These are phyloP conservation scores for Yamadazyma friedrichii DNA, from an alignment of 1,139 yeast species.

Conservation along the genomic window DNA sequence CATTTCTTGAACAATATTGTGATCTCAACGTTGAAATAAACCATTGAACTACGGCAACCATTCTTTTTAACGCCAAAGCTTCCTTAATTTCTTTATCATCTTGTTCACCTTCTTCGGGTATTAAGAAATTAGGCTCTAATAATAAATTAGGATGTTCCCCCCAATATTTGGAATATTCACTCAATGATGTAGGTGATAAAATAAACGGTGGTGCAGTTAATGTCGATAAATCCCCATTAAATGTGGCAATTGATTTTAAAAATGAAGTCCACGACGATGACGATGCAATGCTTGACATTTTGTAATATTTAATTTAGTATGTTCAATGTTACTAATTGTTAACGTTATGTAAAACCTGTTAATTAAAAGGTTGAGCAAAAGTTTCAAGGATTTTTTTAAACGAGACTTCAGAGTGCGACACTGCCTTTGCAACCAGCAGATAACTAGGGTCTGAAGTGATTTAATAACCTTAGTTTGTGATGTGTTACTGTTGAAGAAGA, in stretches of 20 bases:
- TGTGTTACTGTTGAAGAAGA: too few species aligned
- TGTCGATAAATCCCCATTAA: slow-evolving; percentile 91
- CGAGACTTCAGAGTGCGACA: slow-evolving; percentile 3
- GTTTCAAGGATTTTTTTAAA: slow-evolving; percentile 1
- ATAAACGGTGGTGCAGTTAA: slow-evolving; percentile 98
- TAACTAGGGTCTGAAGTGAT: too few species aligned
- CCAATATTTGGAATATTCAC: slow-evolving; percentile 92
- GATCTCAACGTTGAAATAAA: slow-evolving; percentile 87
- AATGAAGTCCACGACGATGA: slow-evolving; percentile 79
- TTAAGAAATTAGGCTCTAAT: slow-evolving; percentile 61
- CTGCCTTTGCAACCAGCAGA: slow-evolving; percentile 3
- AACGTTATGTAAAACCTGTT: neutral
- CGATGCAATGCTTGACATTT: slow-evolving; percentile 25
- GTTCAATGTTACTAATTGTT: neutral
- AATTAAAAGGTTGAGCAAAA: neutral
- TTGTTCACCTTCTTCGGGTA: slow-evolving; percentile 24
- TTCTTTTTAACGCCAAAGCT: slow-evolving; percentile 56
- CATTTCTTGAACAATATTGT: slow-evolving; percentile 91
- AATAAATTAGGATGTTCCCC: slow-evolving; percentile 86
- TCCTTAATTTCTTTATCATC: slow-evolving; percentile 43
- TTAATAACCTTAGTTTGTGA: too few species aligned
- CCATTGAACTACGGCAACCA: slow-evolving; percentile 85
- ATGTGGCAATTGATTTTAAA: slow-evolving; percentile 86
- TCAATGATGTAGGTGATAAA: slow-evolving; percentile 82
- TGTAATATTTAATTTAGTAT: neutral